Evolutionary conservation across 1,139 yeast genomes (phyloP).

Genomic region (Geotrichum phurueaensis): DNA sequence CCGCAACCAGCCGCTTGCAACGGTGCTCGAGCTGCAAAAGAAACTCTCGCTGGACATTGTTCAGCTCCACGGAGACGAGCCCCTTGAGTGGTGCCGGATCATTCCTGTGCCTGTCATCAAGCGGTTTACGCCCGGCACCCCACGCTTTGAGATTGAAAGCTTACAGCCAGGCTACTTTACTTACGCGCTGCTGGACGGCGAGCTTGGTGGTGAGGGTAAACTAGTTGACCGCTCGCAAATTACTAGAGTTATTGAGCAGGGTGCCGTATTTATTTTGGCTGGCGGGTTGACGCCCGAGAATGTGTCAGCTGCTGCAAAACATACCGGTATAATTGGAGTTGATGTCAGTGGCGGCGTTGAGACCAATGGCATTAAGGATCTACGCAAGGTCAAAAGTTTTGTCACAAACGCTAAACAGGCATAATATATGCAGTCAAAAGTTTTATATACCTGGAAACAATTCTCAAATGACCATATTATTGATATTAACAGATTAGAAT

Average conservation of each 20-base stretch:
- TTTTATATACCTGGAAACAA: neutral
- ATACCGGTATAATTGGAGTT: constrained; percentile 65
- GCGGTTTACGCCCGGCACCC: constrained; percentile 62
- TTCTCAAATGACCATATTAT: neutral
- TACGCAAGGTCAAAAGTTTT: constrained; percentile 52
- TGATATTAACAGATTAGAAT: neutral
- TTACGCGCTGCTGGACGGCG: constrained; percentile 73
- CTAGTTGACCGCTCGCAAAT: constrained; percentile 64
- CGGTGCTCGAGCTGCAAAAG: constrained; percentile 46
- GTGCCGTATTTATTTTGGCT: constrained; percentile 63
- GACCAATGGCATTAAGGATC: constrained; percentile 65
- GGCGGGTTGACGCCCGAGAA: constrained; percentile 84
- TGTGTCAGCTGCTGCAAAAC: constrained; percentile 47
- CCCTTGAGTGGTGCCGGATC: constrained; percentile 47
- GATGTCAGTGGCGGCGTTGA: constrained; percentile 97
- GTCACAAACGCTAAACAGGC: constrained; percentile 44
- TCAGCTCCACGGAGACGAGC: constrained; percentile 85
- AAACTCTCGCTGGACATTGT: constrained; percentile 63
- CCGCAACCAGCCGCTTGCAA: constrained; percentile 67
- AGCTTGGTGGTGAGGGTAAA: constrained; percentile 87
- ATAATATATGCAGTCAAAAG: too few relatives aligned
- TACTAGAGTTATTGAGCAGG: constrained; percentile 36
- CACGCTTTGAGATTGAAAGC: constrained; percentile 36
- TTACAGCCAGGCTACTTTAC: constrained; percentile 42
- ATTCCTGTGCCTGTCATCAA: constrained; percentile 63